Evolutionary conservation across 768 basidiomycete genomes (phyloP), one percentile per base, ranked within the genome.

Genomic region (Leccinum pellstonianum): DNA sequence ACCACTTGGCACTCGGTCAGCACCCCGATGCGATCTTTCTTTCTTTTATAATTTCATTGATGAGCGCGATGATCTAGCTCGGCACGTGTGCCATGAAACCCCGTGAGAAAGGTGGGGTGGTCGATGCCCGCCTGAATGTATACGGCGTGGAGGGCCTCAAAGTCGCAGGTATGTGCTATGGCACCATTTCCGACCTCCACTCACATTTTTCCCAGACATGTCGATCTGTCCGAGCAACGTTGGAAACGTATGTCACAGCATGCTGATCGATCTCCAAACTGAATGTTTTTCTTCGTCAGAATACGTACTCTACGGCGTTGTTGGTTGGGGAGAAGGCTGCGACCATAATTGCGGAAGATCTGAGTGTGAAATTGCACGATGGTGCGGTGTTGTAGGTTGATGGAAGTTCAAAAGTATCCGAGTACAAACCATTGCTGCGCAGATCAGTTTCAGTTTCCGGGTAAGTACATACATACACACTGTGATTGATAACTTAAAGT

Each of bases 61-160:
- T 29, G 33, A 4, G 14, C n/a, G 19, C 10, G 10, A 17, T 51
- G 4, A 35, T 35, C 14, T 52, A 52, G 52, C 52, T 52, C 5
- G 52, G 86, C 35, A 88, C 86, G 0, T 88, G 86, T 58, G 80
- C 86, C 1, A 89, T 88, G 87, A 87, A 87, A 35, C 52, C 53
- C 17, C 62, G 29, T 10, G 35, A 29, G 2, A 35, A 54, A 43
- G 55, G 55, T 19, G 60, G 64, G 8, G 64, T 65, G 10, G 60
- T 65, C 2, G 57, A 66, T 52, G 46, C 51, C 5, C 56, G 59
- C 3, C 57, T 65, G 38, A 62, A 65, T 5, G 64, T 66, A 25
- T 62, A 65, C 19, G 64, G 57, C 8, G 60, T 62, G 0, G n/a
- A 55, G 27, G 55, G 53, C 4, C 57, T 66, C 33, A 65, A 65